Evolutionary conservation across 2,329 filamentous ascomycete species (phyloP).

Genomic region (Calonectria pseudoreteaudii): DNA sequence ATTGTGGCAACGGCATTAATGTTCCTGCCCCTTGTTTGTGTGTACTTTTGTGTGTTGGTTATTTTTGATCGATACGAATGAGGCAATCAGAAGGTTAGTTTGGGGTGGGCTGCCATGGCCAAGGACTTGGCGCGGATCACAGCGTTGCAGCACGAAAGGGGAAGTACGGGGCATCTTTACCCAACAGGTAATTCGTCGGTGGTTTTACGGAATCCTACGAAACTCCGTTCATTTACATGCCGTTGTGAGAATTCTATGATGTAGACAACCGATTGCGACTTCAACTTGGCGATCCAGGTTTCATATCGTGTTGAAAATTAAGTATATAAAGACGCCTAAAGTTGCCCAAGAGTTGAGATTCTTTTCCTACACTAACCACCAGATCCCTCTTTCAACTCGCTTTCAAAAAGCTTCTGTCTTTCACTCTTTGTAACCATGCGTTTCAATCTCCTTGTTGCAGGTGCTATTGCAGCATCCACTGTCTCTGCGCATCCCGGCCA

Average conservation of each 20-base stretch:
- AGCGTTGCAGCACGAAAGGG: not conserved
- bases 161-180: not conserved
- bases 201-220: not conserved
- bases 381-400: not conserved
- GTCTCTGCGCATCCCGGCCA: slow-evolving; percentile 15
- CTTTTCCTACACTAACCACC: not conserved
- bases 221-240: not conserved
- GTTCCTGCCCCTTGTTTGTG: not conserved
- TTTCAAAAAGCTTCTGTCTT: not conserved
- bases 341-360: not conserved
- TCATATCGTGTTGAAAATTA: not conserved
- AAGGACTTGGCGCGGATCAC: not conserved
- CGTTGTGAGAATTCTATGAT: not conserved
- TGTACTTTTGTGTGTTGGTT: slow-evolving; percentile 5
- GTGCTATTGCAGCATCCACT: not conserved
- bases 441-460: not conserved
- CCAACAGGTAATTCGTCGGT: not conserved
- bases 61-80: not conserved
- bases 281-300: too few species aligned
- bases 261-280: not conserved
- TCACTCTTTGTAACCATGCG: slow-evolving; percentile 1
- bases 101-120: not conserved
- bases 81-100: not conserved
- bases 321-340: not conserved
- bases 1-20: slow-evolving; percentile 8